Conservation (phyloP, 352 stramenopile species). For the Pythium diclinum region DNA sequence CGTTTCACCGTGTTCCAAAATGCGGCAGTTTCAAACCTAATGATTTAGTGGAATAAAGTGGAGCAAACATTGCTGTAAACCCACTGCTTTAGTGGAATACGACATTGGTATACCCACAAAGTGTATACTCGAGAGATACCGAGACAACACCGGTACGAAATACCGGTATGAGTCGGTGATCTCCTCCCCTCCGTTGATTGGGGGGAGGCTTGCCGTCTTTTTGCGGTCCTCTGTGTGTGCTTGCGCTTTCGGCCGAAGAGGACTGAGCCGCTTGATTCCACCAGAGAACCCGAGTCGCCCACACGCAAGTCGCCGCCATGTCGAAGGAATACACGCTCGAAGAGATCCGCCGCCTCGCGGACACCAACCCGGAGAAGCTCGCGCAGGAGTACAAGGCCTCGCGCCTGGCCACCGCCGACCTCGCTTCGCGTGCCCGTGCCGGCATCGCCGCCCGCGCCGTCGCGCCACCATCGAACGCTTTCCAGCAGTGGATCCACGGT, state of each 20-base stretch:
- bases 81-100: background rate
- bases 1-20: background rate
- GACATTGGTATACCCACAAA: background rate
- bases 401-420: conserved; percentile 58
- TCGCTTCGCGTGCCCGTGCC: conserved; percentile 56
- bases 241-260: background rate
- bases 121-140: background rate
- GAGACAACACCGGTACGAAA: conserved; percentile 2
- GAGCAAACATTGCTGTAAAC: background rate
- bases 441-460: conserved; percentile 55
- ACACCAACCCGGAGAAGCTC: conserved; percentile 70
- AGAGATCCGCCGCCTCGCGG: conserved; percentile 74
- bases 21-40: background rate
- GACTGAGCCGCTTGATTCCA: conserved; percentile 10
- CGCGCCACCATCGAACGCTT: conserved; percentile 54
- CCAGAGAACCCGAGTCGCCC: conserved; percentile 16
- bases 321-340: conserved; percentile 76
- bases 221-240: conserved; percentile 5
- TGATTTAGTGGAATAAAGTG: background rate
- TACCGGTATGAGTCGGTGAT: background rate
- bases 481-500: conserved; percentile 66
- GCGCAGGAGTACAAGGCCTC: conserved; percentile 67
- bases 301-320: conserved; percentile 35
- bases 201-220: conserved; percentile 14
- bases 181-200: conserved; percentile 22